Conservation (phyloP, 306 rosid species). For the Acacia crassicarpa region DNA sequence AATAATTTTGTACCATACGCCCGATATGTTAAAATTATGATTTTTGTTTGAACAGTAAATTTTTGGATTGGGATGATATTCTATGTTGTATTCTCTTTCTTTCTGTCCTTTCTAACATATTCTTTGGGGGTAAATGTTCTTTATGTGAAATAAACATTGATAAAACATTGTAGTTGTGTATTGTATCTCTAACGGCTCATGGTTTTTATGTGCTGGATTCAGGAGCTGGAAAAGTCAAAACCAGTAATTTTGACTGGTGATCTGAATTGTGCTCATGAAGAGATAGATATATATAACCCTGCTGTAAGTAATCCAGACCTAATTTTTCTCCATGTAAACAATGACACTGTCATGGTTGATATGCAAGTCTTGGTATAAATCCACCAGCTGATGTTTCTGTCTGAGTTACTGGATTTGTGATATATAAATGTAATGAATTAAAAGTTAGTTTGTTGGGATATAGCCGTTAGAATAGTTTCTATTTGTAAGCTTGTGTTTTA, state of each 20-base stretch:
- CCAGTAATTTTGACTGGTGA: conserved; percentile 96
- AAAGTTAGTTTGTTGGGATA: too few relatives aligned
- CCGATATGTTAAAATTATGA: background rate
- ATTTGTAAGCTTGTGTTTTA: too few relatives aligned
- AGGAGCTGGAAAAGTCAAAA: conserved; percentile 93
- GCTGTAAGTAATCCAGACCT: conserved; percentile 62
- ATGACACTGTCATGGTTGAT: background rate
- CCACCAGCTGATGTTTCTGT: conserved; percentile 8
- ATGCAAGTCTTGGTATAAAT: background rate
- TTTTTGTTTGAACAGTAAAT: conserved; percentile 3
- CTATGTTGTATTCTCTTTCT: conserved; percentile 5
- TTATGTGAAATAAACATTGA: background rate
- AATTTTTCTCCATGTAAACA: conserved; percentile 16
- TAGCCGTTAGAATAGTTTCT: too few relatives aligned
- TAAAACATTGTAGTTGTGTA: background rate
- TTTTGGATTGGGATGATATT: conserved; percentile 7
- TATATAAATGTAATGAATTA: too few relatives aligned
- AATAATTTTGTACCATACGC: background rate
- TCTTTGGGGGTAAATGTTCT: conserved; percentile 5
- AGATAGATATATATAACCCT: conserved; percentile 89
- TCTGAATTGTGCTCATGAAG: conserved; percentile 95
- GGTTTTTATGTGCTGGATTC: conserved; percentile 36
- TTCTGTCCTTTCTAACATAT: background rate
- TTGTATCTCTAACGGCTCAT: conserved; percentile 2
- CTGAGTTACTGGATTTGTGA: conserved; percentile 16